A percentile compares a stretch with the other conserved stretches of the same genome.
Evolutionary conservation across 208 protist species (phyloP).

Genomic region (Crithidia expoeki): DNA sequence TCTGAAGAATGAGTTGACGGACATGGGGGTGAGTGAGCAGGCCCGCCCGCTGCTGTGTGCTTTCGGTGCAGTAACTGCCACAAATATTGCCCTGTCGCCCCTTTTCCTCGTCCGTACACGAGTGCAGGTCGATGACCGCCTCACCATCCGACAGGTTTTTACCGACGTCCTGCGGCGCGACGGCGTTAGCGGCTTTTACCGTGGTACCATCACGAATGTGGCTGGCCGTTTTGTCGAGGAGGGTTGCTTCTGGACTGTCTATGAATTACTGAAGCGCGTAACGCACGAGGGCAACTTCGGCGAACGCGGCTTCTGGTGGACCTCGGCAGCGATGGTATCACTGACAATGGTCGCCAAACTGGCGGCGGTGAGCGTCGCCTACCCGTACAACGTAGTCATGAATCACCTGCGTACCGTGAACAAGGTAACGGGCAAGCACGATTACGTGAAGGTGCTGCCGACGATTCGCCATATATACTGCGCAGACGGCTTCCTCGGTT

Average conservation of each 20-base stretch:
- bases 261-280: slow-evolving; percentile 84
- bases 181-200: slow-evolving; percentile 82
- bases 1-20: slow-evolving; percentile 59
- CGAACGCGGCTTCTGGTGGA: slow-evolving; percentile 54
- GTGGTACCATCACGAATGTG: slow-evolving; percentile 86
- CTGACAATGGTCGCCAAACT: slow-evolving; percentile 86
- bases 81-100: slow-evolving; percentile 75
- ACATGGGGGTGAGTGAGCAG: slow-evolving; percentile 51
- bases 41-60: slow-evolving; percentile 63
- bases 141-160: slow-evolving; percentile 80
- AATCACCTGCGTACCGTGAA: slow-evolving; percentile 90
- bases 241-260: slow-evolving; percentile 87
- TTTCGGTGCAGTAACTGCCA: slow-evolving; percentile 76
- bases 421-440: slow-evolving; percentile 73
- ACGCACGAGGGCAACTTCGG: slow-evolving; percentile 66
- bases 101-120: slow-evolving; percentile 90
- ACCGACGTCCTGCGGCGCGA: slow-evolving; percentile 69
- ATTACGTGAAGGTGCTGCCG: slow-evolving; percentile 64
- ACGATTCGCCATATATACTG: slow-evolving; percentile 81
- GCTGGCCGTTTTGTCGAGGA: slow-evolving; percentile 87
- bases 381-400: slow-evolving; percentile 93
- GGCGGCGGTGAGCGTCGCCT: slow-evolving; percentile 65
- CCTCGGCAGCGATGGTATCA: slow-evolving; percentile 75
- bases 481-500: slow-evolving; percentile 76
- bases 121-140: slow-evolving; percentile 81